phyloP scores from a whole-genome alignment of 176 grass and related monocot genomes.

The Chloris gayana region DNA sequence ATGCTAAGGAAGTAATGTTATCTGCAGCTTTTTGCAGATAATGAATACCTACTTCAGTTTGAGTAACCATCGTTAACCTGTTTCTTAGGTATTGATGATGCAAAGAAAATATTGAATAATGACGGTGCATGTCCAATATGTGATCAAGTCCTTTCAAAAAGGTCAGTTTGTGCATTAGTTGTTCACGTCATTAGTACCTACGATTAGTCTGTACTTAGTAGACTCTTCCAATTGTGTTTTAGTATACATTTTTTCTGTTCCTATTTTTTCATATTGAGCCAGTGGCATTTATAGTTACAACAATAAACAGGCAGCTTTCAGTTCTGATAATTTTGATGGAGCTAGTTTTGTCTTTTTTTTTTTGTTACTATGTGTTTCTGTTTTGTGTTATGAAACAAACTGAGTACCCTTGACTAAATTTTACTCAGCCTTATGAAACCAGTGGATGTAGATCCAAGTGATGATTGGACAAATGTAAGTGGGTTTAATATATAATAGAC shows the following conservation, averaged over 20 bases:
- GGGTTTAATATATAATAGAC: neutral
- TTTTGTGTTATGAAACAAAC: neutral
- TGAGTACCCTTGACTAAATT: constrained; percentile 29
- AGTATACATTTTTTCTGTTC: neutral
- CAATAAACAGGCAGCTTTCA: neutral
- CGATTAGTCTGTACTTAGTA: constrained; percentile 2
- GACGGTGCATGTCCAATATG: constrained; percentile 88
- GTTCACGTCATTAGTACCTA: neutral
- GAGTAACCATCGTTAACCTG: constrained; percentile 2
- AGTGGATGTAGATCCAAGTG: constrained; percentile 72
- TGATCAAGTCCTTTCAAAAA: constrained; percentile 94
- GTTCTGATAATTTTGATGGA: neutral
- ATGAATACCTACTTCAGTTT: constrained; percentile 17
- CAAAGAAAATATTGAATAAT: constrained; percentile 83
- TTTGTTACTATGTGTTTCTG: neutral
- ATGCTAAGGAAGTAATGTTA: neutral
- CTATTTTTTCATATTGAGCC: neutral
- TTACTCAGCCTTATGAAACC: constrained; percentile 76
- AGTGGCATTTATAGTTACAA: neutral
- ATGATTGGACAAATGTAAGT: constrained; percentile 97
- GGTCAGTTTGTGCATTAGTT: constrained; percentile 37
- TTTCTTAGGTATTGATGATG: constrained; percentile 76
- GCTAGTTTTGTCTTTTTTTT: neutral
- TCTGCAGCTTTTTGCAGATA: constrained; percentile 15
- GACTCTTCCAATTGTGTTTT: neutral